Conservation (phyloP, 2,329 filamentous ascomycete genomes). For the Zopfia rhizophila region DNA sequence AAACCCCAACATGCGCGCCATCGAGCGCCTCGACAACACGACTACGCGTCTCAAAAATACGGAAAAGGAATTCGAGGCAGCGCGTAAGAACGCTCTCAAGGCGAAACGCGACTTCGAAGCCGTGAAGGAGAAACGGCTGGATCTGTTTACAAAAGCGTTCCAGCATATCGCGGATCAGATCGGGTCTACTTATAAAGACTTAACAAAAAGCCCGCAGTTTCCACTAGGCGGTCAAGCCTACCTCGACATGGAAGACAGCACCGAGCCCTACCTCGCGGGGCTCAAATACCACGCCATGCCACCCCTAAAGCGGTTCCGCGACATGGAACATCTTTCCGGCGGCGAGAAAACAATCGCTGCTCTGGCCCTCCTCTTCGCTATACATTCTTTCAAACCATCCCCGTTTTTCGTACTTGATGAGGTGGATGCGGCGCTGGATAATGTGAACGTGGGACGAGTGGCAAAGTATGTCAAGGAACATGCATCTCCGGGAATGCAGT, state of each 20-base stretch:
- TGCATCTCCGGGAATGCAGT: slow-evolving; percentile 96
- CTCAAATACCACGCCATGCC: slow-evolving; percentile 99
- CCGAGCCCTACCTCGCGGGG: slow-evolving; percentile 93
- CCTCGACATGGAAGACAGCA: slow-evolving; percentile 94
- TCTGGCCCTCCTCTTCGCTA: slow-evolving; percentile 93
- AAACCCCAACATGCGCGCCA: slow-evolving; percentile 95
- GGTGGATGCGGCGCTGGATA: slow-evolving; percentile 97
- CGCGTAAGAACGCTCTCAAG: slow-evolving; percentile 76
- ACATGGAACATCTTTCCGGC: slow-evolving; percentile 98
- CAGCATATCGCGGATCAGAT: slow-evolving; percentile 96
- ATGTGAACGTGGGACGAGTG: slow-evolving; percentile 95
- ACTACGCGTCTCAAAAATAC: slow-evolving; percentile 83
- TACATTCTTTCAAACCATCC: slow-evolving; percentile 93
- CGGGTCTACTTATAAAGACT: slow-evolving; percentile 90
- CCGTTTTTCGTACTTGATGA: slow-evolving; percentile 99
- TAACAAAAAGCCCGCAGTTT: slow-evolving; percentile 90
- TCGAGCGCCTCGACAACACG: slow-evolving; percentile 88
- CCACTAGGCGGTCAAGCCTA: slow-evolving; percentile 90
- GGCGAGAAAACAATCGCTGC: slow-evolving; percentile 99
- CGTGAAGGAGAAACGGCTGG: slow-evolving; percentile 83
- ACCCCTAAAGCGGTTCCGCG: slow-evolving; percentile 95
- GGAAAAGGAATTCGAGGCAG: slow-evolving; percentile 89
- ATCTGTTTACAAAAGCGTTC: slow-evolving; percentile 96
- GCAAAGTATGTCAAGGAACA: slow-evolving; percentile 96
- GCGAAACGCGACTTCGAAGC: slow-evolving; percentile 86